Conservation (phyloP, 2,329 filamentous ascomycete species). For the Pyricularia grisea region DNA sequence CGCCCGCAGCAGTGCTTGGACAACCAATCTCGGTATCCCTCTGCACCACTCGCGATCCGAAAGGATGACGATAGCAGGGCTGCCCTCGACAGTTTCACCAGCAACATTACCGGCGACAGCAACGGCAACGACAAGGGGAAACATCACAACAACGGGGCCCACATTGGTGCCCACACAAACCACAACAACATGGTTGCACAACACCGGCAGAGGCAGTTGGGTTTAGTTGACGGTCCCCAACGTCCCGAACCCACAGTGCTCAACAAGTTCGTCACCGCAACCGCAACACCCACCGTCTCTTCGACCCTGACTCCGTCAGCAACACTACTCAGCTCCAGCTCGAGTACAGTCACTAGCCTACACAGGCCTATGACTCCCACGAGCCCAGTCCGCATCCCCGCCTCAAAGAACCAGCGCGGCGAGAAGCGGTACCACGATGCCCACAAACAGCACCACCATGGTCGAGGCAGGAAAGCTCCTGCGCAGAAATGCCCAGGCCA, state of each 20-base stretch:
- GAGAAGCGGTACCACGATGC: constrained; percentile 16
- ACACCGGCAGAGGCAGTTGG: not conserved
- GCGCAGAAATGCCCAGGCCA: constrained; percentile 25
- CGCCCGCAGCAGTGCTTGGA: not conserved
- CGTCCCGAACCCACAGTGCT: not conserved
- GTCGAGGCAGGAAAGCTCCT: not conserved
- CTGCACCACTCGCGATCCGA: not conserved
- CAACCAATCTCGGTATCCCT: not conserved
- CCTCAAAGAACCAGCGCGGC: constrained; percentile 26
- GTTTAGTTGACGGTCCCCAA: not conserved
- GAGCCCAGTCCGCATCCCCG: constrained; percentile 46
- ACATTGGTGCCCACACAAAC: not conserved
- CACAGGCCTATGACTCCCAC: constrained; percentile 20
- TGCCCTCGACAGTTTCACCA: not conserved
- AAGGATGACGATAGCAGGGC: not conserved
- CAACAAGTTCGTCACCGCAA: not conserved
- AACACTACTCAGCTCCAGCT: not conserved
- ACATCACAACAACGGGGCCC: not conserved
- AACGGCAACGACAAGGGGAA: not conserved
- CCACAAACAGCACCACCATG: constrained; percentile 21
- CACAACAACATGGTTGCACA: not conserved
- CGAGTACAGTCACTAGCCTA: not conserved
- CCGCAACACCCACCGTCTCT: not conserved
- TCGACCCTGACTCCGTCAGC: not conserved
- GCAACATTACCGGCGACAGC: not conserved